A percentile compares a stretch with the other conserved stretches of the same genome.
These are phyloP conservation scores for Geotrichum siamense DNA, from an alignment of 1,139 yeast species.

Conservation along the genomic window DNA sequence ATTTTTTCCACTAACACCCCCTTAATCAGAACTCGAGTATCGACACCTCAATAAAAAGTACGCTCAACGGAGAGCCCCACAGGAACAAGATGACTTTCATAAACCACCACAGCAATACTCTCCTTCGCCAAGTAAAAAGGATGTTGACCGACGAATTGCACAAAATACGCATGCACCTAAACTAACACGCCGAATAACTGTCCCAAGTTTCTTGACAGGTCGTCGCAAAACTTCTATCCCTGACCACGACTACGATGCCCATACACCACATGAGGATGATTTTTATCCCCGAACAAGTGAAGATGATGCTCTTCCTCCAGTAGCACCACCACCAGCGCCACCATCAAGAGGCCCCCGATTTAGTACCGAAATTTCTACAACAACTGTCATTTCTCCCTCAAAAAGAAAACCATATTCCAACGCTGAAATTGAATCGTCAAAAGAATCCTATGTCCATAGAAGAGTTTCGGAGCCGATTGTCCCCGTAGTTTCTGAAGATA, in stretches of 20 bases:
- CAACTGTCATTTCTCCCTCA: not conserved
- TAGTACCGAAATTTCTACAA: not conserved
- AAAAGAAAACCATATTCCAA: not conserved
- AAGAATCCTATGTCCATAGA: slow-evolving; percentile 3
- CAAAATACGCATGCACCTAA: not conserved
- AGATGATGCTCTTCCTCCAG: too few relatives aligned
- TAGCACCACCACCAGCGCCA: not conserved
- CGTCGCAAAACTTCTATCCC: not conserved
- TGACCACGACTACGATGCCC: too few relatives aligned
- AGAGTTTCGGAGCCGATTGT: not conserved
- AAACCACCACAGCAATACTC: not conserved
- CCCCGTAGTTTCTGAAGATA: not conserved
- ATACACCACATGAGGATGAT: too few relatives aligned
- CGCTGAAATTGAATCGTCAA: not conserved
- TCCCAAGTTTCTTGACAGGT: too few relatives aligned
- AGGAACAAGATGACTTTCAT: not conserved
- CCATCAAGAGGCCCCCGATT: not conserved
- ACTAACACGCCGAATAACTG: not conserved
- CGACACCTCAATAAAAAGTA: slow-evolving; percentile 27
- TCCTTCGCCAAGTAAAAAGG: not conserved
- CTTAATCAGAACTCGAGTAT: too few relatives aligned
- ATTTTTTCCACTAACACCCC: too few relatives aligned
- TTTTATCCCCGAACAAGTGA: too few relatives aligned
- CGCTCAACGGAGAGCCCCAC: slow-evolving; percentile 21
- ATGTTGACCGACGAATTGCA: slow-evolving; percentile 3